Percentiles rank a stretch among this genome's conserved stretches.
Evolutionary conservation across 441 rosid species (phyloP).

Genomic region (Kokia cookei): DNA sequence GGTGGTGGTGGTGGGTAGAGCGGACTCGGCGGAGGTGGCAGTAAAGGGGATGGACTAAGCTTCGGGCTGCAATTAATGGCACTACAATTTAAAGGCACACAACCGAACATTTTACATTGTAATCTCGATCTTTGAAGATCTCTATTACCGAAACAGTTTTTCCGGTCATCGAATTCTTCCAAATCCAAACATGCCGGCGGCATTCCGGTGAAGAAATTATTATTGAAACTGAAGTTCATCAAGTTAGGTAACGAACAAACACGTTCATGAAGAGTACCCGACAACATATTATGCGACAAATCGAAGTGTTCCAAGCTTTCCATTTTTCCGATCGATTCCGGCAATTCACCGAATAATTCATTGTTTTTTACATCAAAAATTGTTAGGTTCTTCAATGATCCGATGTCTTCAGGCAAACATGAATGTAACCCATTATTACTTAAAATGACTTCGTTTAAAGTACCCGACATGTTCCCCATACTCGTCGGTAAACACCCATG

Average conservation of each 20-base stretch:
- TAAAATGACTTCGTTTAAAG: slow-evolving; percentile 37
- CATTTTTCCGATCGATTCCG: slow-evolving; percentile 37
- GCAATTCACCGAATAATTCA: slow-evolving; percentile 43
- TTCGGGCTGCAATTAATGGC: slow-evolving; percentile 33
- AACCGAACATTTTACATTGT: slow-evolving; percentile 40
- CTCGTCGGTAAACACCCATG: slow-evolving; percentile 54
- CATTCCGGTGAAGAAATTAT: slow-evolving; percentile 48
- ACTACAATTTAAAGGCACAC: slow-evolving; percentile 36
- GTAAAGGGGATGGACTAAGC: slow-evolving; percentile 12
- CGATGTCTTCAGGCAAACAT: slow-evolving; percentile 46
- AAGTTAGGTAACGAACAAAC: slow-evolving; percentile 39
- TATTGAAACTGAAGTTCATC: slow-evolving; percentile 33
- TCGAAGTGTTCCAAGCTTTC: slow-evolving; percentile 40
- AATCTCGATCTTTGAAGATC: slow-evolving; percentile 42
- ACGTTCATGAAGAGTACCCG: slow-evolving; percentile 38
- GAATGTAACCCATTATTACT: slow-evolving; percentile 41
- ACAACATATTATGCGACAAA: slow-evolving; percentile 46
- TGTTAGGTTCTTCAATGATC: slow-evolving; percentile 39
- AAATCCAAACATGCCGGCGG: slow-evolving; percentile 34
- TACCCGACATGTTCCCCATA: slow-evolving; percentile 44
- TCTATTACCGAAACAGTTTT: slow-evolving; percentile 39
- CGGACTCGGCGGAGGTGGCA: slow-evolving; percentile 9
- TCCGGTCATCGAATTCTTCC: slow-evolving; percentile 33
- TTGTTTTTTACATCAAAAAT: slow-evolving; percentile 50
- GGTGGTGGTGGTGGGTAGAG: background rate